Evolutionary conservation across 2,329 filamentous ascomycete genomes (phyloP), one percentile per base, ranked within the genome.

Genomic region (Hypoxylon sp.): DNA sequence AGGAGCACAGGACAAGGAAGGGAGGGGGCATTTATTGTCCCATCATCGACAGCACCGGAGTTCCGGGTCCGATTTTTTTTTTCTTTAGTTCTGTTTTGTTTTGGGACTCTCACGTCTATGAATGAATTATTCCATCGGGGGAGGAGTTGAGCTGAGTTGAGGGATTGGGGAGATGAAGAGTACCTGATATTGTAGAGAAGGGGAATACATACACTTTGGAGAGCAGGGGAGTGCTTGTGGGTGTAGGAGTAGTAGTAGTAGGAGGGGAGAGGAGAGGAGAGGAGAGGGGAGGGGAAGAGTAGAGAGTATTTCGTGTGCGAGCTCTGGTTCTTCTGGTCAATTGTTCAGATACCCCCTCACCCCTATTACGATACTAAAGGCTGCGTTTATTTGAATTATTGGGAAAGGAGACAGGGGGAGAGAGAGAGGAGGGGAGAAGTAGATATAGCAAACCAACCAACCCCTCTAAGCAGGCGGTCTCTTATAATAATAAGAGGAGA

Each of bases 321-420:
- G 17, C 54, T 52, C 51, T 51, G 54, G 17, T 50, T 58, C 39
- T 62, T 59, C 59, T 46, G 52, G 55, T 57, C 59, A 29, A 63
- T 62, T 58, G 55, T 66, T 69, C 63, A 71, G 63, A 71, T 69
- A 71, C 67, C 67, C 67, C 67, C 39, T 59, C 24, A 24, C 29
- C 50, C 35, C 24, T 46, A 29, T 55, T 48, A 47, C 17, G 44
- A 22, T 11, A 4, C 9, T 35, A 37, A 22, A 31, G 37, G 22
- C 5, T 22, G 19, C 39, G 52, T 11, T 17, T 57, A 29, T 57
- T 47, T 19, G 22, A 29, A 10, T 44, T 24, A 17, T 48, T 47
- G 4, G 55, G 22, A 42, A 39, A 42, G 50, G 24, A 17, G 8
- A 51, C 19, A 22, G 19, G 33, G 44, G 22, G 17, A n/a, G 17